Conservation (phyloP, 345 rosid species). For the Hirschfeldia incana region DNA sequence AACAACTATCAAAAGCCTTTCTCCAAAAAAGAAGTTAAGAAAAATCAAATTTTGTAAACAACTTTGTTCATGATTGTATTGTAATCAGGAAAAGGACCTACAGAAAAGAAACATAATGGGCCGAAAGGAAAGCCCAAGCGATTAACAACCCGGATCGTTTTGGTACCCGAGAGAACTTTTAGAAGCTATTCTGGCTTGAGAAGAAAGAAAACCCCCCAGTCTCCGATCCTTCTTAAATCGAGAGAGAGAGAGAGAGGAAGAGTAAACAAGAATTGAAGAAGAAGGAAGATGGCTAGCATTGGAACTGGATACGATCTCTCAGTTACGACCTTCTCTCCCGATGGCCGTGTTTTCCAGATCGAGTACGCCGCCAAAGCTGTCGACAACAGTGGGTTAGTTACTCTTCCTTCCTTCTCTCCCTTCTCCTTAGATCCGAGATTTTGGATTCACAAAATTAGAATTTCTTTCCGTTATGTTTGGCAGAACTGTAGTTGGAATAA, state of each 20-base stretch:
- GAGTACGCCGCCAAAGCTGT: slow-evolving; percentile 99
- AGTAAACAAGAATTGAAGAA: not conserved
- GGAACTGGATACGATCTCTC: slow-evolving; percentile 99
- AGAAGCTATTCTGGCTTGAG: slow-evolving; percentile 32
- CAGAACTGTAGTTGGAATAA: slow-evolving; percentile 96
- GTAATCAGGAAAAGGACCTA: too few relatives aligned
- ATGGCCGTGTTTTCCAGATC: slow-evolving; percentile 99
- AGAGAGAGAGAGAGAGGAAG: not conserved
- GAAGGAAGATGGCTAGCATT: slow-evolving; percentile 84
- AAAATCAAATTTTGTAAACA: too few relatives aligned
- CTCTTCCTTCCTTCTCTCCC: not conserved
- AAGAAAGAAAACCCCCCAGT: slow-evolving; percentile 34
- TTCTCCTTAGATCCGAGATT: not conserved
- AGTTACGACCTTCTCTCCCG: slow-evolving; percentile 98
- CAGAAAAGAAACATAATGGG: not conserved
- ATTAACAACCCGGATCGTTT: not conserved
- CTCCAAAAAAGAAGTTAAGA: too few relatives aligned
- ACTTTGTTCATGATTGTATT: too few relatives aligned
- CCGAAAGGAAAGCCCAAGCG: slow-evolving; percentile 19
- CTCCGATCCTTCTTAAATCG: slow-evolving; percentile 16
- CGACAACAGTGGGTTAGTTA: slow-evolving; percentile 90
- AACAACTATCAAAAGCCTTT: too few relatives aligned
- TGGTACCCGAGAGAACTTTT: not conserved
- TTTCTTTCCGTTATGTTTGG: not conserved
- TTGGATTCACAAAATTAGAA: slow-evolving; percentile 9